Base-by-base conservation (phyloP, 192 early-diverging fungal species). In the Coemansia sp. region DNA sequence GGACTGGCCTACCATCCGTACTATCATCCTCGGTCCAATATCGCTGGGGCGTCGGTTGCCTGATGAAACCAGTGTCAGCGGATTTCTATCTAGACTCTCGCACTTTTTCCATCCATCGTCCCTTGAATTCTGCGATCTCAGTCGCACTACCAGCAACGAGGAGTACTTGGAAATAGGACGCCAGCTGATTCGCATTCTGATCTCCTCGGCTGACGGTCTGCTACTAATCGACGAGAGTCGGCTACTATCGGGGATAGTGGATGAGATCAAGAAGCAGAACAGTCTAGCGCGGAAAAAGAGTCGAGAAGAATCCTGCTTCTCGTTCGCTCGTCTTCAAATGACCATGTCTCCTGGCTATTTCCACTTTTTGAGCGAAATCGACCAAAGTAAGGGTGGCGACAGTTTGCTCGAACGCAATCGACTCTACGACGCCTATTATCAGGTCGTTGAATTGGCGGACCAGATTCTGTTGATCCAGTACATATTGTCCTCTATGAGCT, bases 261-360 rank as follows among this genome's bases (percentile, higher is more conserved):
- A 84, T 16, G 82, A 84, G 46, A 64, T 84, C 26, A 50, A 66
- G 21, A 79, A 76, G 68, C 76, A 79, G 47, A 79, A 75, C 65
- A 69, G 60, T 59, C 59, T 72, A 38, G 72, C 74, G 38, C 70
- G 74, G 17, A 67, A 72, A 38, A 59, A 43, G n/a, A 61, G 62
- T n/a, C 75, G 75, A 42, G 80, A 77, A 11, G 80, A 83, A 55
- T 84, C 82, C 72, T 78, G 76, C 63, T 84, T 84, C 52, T 79
- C 82, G 43, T 79, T 79, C 62, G 73, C 77, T 9, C 70, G 77
- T 14, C 63, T 84, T 74, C 82, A 84, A 30, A 84, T 78, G 76
- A 84, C 82, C 17, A 78, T 84, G 77, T 78, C 82, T 7, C 82
- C 82, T 0, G 82, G 82, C 17, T 84, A 84, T 63, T 84, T 84